Evolutionary conservation across 116 monocot genomes (phyloP).

Genomic region (Trichopus zeylanicus): DNA sequence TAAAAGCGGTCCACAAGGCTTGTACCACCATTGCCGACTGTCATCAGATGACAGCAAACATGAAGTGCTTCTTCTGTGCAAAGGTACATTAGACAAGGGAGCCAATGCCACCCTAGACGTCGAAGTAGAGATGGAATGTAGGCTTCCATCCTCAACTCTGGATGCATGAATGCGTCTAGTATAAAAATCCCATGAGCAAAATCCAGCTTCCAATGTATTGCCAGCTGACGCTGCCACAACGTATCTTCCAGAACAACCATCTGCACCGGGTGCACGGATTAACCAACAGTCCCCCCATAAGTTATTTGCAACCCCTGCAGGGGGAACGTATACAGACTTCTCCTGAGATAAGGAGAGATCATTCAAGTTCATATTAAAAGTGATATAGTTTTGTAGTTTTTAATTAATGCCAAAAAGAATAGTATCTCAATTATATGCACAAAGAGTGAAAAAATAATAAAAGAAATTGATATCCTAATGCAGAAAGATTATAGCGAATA

Average conservation of each 20-base stretch:
- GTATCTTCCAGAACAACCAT: constrained; percentile 85
- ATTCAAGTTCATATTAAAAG: too few relatives aligned
- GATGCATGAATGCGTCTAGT: constrained; percentile 54
- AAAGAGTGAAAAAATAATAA: too few relatives aligned
- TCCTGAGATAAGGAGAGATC: constrained; percentile 7
- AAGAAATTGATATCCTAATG: too few relatives aligned
- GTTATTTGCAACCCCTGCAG: constrained; percentile 37
- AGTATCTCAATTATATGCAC: too few relatives aligned
- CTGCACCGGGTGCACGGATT: constrained; percentile 74
- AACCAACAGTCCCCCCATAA: constrained; percentile 95
- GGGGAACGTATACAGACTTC: constrained; percentile 53
- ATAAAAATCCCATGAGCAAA: constrained; percentile 93
- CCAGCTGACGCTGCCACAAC: constrained; percentile 91
- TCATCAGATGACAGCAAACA: constrained; percentile 16
- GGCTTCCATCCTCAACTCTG: constrained; percentile 30
- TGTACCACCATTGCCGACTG: constrained; percentile 74
- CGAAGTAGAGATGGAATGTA: constrained; percentile 16
- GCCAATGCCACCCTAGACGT: constrained; percentile 30
- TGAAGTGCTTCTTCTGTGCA: constrained; percentile 24
- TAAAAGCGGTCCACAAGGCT: constrained; percentile 82
- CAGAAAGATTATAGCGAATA: too few relatives aligned
- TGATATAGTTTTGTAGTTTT: too few relatives aligned
- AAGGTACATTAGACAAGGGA: constrained; percentile 19
- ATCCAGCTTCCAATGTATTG: constrained; percentile 62
- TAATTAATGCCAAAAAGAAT: too few relatives aligned